Evolutionary conservation across 208 protist species (phyloP).

Genomic region (Willaertia magna): DNA sequence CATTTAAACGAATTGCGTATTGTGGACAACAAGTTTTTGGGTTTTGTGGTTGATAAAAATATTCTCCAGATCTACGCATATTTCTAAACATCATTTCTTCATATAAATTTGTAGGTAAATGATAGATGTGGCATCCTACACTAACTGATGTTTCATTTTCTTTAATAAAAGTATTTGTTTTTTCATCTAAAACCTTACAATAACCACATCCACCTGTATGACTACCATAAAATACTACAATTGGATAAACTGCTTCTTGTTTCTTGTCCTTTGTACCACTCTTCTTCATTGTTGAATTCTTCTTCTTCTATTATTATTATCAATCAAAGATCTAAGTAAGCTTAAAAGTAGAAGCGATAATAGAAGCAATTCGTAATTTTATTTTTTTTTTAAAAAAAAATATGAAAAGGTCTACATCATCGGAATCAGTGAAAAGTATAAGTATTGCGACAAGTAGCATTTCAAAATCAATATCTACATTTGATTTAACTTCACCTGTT

Average conservation of each 20-base stretch:
- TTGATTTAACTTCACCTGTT: background rate
- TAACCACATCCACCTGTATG: background rate
- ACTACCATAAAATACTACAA: background rate
- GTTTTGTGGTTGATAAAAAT: background rate
- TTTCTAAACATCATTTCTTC: background rate
- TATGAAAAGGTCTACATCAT: no score
- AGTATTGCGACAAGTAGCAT: background rate
- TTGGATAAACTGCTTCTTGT: no score
- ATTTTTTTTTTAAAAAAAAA: no score
- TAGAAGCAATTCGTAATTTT: no score
- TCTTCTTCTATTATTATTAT: no score
- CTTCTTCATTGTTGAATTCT: no score
- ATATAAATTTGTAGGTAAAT: background rate
- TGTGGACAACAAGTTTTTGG: constrained; percentile 2
- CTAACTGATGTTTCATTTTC: background rate
- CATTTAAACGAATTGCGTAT: background rate
- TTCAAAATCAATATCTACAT: background rate
- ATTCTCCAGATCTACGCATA: background rate
- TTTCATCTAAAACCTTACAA: background rate
- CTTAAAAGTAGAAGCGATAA: no score
- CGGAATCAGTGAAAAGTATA: background rate
- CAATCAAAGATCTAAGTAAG: no score
- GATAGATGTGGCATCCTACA: background rate
- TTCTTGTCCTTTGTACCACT: no score
- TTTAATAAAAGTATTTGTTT: no score